Evolutionary conservation across 345 rosid genomes (phyloP).

Genomic region (Populus euphratica): DNA sequence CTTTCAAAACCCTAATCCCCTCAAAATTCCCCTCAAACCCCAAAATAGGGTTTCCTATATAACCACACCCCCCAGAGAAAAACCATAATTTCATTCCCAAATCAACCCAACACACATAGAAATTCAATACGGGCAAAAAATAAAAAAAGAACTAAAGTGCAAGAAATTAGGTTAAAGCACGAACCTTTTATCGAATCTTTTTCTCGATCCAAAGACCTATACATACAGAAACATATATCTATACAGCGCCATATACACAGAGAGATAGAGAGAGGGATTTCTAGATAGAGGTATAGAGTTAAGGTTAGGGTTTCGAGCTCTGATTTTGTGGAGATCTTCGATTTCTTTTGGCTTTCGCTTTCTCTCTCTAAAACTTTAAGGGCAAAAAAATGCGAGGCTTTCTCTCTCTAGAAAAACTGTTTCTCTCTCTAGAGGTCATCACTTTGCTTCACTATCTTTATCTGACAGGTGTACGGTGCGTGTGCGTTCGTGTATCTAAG

Average conservation of each 20-base stretch:
- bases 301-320: conserved; percentile 18
- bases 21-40: background rate
- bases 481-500: conserved; percentile 18
- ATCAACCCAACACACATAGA: background rate
- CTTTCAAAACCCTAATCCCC: background rate
- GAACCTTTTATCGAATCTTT: background rate
- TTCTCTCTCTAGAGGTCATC: conserved; percentile 13
- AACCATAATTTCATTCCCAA: background rate
- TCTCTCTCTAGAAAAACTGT: conserved; percentile 14
- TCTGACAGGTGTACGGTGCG: conserved; percentile 35
- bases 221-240: background rate
- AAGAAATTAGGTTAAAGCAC: background rate
- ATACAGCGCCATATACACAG: background rate
- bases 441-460: conserved; percentile 15
- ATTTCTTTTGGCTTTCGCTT: conserved; percentile 8
- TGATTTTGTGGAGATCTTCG: conserved; percentile 6
- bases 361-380: conserved; percentile 6
- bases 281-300: background rate
- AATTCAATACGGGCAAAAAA: background rate
- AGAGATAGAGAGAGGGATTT: background rate
- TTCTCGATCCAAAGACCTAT: conserved; percentile 11
- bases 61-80: background rate
- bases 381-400: background rate
- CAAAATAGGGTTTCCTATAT: background rate
- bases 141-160: background rate